Conservation (phyloP, 371 early-diverging fungal genomes). For the Mucor sp. region DNA sequence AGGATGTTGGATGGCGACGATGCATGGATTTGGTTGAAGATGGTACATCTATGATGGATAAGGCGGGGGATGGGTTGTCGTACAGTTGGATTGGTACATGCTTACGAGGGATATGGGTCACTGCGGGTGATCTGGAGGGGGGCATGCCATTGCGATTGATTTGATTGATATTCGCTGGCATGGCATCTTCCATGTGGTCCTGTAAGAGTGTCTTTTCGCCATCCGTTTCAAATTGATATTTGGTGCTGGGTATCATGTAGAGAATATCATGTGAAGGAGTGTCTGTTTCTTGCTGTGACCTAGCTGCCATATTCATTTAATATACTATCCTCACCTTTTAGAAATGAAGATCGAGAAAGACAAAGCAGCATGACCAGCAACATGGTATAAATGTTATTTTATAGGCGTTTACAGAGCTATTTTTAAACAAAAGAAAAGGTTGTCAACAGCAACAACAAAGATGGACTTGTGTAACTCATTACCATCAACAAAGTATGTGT, state of each 20-base stretch:
- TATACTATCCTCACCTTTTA: background rate
- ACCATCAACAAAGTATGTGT: background rate
- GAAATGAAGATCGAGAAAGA: background rate
- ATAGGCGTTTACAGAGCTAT: background rate
- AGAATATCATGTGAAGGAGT: background rate
- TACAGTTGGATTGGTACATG: background rate
- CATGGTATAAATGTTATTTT: background rate
- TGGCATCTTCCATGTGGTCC: background rate
- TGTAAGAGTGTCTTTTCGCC: background rate
- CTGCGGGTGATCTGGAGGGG: background rate
- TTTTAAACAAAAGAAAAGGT: background rate
- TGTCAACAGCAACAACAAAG: background rate
- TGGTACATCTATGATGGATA: background rate
- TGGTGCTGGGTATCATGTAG: conserved; percentile 10
- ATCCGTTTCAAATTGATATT: conserved; percentile 1
- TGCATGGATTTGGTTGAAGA: background rate
- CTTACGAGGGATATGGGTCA: background rate
- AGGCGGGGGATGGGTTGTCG: background rate
- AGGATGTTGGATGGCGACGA: no score
- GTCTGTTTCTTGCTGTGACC: background rate
- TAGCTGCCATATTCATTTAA: background rate
- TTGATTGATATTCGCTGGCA: background rate
- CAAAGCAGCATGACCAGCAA: no score
- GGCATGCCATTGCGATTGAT: background rate
- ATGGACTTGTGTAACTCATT: background rate